These are phyloP conservation scores for Cyclospora cayetanensis DNA, from an alignment of 169 alveolate species.

Conservation along the genomic window DNA sequence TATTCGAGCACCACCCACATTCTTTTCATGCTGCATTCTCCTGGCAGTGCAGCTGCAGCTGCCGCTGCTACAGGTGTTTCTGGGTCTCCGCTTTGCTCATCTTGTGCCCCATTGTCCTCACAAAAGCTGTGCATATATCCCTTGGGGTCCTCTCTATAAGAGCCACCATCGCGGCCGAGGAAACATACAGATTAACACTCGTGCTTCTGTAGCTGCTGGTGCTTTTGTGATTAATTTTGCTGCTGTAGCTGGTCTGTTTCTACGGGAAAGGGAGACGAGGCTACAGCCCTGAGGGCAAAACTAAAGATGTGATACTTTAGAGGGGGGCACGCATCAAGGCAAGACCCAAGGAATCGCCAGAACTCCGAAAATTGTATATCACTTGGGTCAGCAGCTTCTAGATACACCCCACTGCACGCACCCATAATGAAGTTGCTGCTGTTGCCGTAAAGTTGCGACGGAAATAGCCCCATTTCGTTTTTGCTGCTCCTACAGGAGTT, in stretches of 20 bases:
- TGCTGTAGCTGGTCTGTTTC: slow-evolving; percentile 10
- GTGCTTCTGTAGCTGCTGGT: background rate
- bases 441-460: background rate
- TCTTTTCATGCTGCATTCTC: too few relatives aligned
- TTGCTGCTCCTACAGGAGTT: slow-evolving; percentile 37
- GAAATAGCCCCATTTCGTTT: background rate
- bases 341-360: background rate
- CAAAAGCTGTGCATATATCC: too few relatives aligned
- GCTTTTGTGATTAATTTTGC: background rate
- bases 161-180: too few relatives aligned
- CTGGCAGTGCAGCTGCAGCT: too few relatives aligned
- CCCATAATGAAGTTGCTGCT: slow-evolving; percentile 3
- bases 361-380: background rate
- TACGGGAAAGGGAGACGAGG: background rate
- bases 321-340: slow-evolving; percentile 17
- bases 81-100: too few relatives aligned
- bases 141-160: too few relatives aligned
- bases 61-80: too few relatives aligned
- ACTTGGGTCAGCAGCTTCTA: slow-evolving; percentile 36
- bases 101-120: too few relatives aligned
- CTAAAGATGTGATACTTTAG: background rate
- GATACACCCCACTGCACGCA: slow-evolving; percentile 40
- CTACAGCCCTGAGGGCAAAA: background rate
- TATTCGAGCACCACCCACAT: too few relatives aligned
- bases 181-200: too few relatives aligned